Evolutionary conservation across 2,329 filamentous ascomycete genomes (phyloP).

Genomic region (Phialophora chinensis): DNA sequence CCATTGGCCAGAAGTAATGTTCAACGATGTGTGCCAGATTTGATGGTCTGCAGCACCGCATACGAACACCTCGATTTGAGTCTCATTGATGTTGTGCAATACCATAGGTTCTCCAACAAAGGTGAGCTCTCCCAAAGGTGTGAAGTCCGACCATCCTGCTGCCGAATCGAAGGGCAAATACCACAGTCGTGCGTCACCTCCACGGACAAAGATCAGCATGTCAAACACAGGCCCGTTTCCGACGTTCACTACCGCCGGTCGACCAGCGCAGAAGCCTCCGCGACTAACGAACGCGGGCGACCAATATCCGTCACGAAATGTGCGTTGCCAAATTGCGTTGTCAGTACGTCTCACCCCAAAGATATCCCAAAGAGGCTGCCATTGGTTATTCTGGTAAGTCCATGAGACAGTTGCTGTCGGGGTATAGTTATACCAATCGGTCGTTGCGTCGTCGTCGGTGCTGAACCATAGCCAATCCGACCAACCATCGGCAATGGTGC

Average conservation of each 20-base stretch:
- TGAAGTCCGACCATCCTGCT: background rate
- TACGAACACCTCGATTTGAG: background rate
- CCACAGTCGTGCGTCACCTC: background rate
- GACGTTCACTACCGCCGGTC: background rate
- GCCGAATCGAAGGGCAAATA: background rate
- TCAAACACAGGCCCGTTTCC: background rate
- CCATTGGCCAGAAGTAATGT: background rate
- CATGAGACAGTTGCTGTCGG: background rate
- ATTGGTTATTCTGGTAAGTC: background rate
- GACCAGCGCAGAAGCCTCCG: background rate
- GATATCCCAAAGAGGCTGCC: background rate
- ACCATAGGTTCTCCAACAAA: background rate
- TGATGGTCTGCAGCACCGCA: background rate
- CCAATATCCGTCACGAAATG: background rate
- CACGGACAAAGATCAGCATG: background rate
- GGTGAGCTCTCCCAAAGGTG: background rate
- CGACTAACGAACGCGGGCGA: background rate
- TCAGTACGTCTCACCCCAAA: background rate
- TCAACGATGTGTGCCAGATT: background rate
- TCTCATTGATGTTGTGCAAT: background rate
- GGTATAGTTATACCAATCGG: slow-evolving; percentile 2
- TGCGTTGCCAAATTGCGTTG: background rate
- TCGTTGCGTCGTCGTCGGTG: background rate
- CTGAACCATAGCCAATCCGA: background rate
- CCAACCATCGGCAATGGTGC: background rate